A percentile compares a stretch with the other conserved stretches of the same genome.
These are phyloP conservation scores for Thecamonas trahens DNA, from an alignment of 78 protist genomes.

Conservation along the genomic window DNA sequence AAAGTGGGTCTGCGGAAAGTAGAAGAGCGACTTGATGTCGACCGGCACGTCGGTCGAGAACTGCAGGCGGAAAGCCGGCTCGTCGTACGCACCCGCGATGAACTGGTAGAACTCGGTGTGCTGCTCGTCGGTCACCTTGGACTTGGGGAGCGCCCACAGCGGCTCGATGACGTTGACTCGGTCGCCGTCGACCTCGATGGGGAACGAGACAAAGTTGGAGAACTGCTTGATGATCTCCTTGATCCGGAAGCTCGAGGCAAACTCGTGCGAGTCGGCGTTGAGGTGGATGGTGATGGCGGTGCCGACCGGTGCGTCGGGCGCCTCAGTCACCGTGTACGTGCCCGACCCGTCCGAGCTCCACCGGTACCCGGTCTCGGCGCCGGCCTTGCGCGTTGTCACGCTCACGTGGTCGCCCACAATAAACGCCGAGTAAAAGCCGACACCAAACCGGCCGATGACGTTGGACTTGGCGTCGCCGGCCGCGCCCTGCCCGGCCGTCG, in stretches of 20 bases:
- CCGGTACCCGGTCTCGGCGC: slow-evolving; percentile 10
- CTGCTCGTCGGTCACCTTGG: slow-evolving; percentile 67
- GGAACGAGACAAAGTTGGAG: slow-evolving; percentile 80
- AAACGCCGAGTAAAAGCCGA: slow-evolving; percentile 95
- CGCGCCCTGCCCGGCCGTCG: no score
- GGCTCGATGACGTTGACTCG: slow-evolving; percentile 74
- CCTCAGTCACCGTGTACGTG: slow-evolving; percentile 49
- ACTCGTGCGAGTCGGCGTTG: slow-evolving; percentile 40
- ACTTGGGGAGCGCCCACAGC: slow-evolving; percentile 70
- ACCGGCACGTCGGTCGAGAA: slow-evolving; percentile 72
- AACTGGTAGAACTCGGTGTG: slow-evolving; percentile 64
- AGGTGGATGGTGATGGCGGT: slow-evolving; percentile 68
- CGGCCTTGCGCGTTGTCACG: slow-evolving; percentile 24
- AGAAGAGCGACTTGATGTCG: slow-evolving; percentile 58
- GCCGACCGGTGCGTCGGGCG: slow-evolving; percentile 65
- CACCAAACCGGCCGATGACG: slow-evolving; percentile 97
- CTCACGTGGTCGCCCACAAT: slow-evolving; percentile 82
- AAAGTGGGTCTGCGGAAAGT: slow-evolving; percentile 69
- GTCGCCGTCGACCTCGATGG: slow-evolving; percentile 65
- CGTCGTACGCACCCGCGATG: slow-evolving; percentile 38
- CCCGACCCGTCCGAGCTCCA: slow-evolving; percentile 60
- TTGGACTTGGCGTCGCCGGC: slow-evolving; percentile 43
- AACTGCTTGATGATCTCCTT: slow-evolving; percentile 58
- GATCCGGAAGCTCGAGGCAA: slow-evolving; percentile 16
- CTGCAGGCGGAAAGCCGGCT: slow-evolving; percentile 53